phyloP scores from a whole-genome alignment of 306 rosid genomes.

The Albizia julibrissin region DNA sequence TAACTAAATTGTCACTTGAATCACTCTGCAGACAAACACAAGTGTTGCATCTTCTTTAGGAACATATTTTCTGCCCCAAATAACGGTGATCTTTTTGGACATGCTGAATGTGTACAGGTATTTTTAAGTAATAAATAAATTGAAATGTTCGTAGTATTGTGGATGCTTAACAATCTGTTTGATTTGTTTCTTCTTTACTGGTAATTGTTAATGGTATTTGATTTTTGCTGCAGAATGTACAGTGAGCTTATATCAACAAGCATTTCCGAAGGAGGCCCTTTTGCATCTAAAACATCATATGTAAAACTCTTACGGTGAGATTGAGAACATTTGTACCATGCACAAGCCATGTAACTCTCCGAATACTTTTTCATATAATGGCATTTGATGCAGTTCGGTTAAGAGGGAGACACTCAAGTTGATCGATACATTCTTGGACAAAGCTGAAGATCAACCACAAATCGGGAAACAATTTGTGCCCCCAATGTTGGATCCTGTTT shows the following conservation, averaged over 20 bases:
- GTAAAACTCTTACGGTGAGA: constrained; percentile 88
- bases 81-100: constrained; percentile 86
- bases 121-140: not conserved
- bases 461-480: constrained; percentile 98
- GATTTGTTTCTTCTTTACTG: not conserved
- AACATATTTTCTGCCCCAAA: constrained; percentile 90
- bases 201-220: constrained; percentile 17
- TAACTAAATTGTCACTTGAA: constrained; percentile 20
- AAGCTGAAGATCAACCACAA: constrained; percentile 97
- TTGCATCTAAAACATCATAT: constrained; percentile 80
- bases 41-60: constrained; percentile 91
- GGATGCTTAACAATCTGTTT: not conserved
- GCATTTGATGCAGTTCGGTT: constrained; percentile 70
- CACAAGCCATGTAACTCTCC: not conserved
- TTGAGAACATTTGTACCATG: constrained; percentile 19
- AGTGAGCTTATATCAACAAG: constrained; percentile 95
- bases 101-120: constrained; percentile 99
- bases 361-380: not conserved
- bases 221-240: constrained; percentile 76
- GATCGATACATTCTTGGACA: constrained; percentile 96
- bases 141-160: not conserved
- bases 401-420: constrained; percentile 96
- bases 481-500: constrained; percentile 99
- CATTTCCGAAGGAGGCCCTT: constrained; percentile 93
- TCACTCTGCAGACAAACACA: constrained; percentile 80